These are phyloP conservation scores for Neurospora sp. DNA, from an alignment of 495 filamentous ascomycete species.

Conservation along the genomic window DNA sequence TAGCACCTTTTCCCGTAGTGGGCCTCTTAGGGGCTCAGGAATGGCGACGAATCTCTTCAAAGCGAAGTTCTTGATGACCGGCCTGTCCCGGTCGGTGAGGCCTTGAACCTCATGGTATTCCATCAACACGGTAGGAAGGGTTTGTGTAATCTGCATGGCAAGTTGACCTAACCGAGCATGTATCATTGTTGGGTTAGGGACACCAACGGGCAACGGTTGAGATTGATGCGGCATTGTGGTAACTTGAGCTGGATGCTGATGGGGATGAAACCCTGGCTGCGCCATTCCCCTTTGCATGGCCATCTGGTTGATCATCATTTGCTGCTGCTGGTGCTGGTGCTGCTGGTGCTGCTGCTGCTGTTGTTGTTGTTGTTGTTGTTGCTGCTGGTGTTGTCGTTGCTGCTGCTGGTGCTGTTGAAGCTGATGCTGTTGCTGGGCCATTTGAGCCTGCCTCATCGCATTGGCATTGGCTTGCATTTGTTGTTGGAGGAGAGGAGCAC, in stretches of 20 bases:
- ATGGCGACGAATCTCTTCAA: conserved; percentile 12
- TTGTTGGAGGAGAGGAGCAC: conserved; percentile 31
- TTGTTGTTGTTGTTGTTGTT: conserved; percentile 19
- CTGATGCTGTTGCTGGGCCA: conserved; percentile 20
- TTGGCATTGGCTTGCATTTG: conserved; percentile 31
- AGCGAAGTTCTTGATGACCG: conserved; percentile 20
- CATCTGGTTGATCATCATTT: conserved; percentile 40
- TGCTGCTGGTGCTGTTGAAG: conserved; percentile 16
- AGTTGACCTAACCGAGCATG: conserved; percentile 7
- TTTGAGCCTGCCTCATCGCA: conserved; percentile 31
- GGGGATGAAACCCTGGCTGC: conserved; percentile 34
- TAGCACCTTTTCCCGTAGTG: conserved; percentile 23
- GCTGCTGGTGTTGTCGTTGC: conserved; percentile 11
- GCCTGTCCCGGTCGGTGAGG: conserved; percentile 19
- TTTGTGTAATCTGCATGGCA: neutral
- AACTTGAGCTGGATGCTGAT: conserved; percentile 41
- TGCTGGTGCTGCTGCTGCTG: conserved; percentile 17
- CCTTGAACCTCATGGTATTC: neutral
- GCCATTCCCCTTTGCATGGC: conserved; percentile 23
- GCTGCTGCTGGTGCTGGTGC: conserved; percentile 18
- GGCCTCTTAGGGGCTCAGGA: conserved; percentile 22
- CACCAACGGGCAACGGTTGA: conserved; percentile 24
- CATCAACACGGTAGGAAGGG: neutral
- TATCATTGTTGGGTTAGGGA: conserved; percentile 20
- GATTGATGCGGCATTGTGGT: conserved; percentile 31